phyloP scores from a whole-genome alignment of 148 eudicot species.

The Camellia sinensis region DNA sequence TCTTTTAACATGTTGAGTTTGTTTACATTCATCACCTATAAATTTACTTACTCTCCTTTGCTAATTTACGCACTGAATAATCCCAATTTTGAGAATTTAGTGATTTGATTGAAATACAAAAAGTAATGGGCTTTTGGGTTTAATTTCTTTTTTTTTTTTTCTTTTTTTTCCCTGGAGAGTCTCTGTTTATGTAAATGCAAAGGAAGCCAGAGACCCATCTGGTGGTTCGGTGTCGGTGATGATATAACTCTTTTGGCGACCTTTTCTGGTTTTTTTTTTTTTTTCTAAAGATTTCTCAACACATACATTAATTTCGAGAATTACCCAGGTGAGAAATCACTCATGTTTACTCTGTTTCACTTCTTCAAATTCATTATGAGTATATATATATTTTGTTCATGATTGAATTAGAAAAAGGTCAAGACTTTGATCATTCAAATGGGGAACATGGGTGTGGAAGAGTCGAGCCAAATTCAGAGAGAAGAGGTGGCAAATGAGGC shows the following conservation, averaged over 20 bases:
- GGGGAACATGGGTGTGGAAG: conserved; percentile 23
- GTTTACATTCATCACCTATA: not conserved
- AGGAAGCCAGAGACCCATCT: conserved; percentile 2
- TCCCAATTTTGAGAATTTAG: not conserved
- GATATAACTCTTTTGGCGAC: no score
- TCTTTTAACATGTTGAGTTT: not conserved
- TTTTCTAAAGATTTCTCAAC: not conserved
- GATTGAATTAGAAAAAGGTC: conserved; percentile 5
- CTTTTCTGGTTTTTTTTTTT: not conserved
- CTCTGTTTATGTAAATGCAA: not conserved
- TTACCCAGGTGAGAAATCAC: conserved; percentile 6
- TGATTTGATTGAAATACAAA: not conserved
- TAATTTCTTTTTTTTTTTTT: not conserved
- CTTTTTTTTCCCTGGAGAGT: not conserved
- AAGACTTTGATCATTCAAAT: conserved; percentile 2
- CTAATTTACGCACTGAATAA: not conserved
- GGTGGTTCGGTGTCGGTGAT: not conserved
- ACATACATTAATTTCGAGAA: not conserved
- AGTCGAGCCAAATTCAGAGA: conserved; percentile 22
- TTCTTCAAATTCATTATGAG: not conserved
- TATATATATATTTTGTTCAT: not conserved
- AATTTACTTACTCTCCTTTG: not conserved
- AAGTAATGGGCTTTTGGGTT: not conserved
- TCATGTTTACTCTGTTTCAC: not conserved
- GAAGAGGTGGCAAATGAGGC: conserved; percentile 14